These are phyloP conservation scores for Amanita fuliginea DNA, from an alignment of 768 basidiomycete genomes.

Conservation along the genomic window DNA sequence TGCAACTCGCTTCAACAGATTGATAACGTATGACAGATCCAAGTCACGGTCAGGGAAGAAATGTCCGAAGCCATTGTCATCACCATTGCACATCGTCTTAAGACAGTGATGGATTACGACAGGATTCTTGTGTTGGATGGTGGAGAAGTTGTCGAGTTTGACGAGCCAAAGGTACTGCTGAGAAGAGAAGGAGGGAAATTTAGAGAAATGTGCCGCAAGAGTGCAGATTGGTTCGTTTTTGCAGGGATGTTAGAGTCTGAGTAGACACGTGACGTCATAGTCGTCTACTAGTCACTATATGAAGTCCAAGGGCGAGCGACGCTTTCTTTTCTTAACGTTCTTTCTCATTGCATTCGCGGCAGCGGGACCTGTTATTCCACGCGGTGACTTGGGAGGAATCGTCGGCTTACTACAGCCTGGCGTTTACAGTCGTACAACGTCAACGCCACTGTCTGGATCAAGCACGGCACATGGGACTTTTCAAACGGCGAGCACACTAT, in stretches of 20 bases:
- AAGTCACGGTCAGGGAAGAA: conserved; percentile 64
- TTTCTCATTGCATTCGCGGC: background rate
- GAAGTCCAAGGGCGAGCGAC: background rate
- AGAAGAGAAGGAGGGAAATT: conserved; percentile 45
- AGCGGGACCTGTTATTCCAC: background rate
- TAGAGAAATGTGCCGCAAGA: conserved; percentile 56
- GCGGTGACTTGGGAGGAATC: conserved; percentile 12
- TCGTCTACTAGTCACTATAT: background rate
- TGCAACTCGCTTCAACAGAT: background rate
- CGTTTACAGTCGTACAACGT: background rate
- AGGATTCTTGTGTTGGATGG: conserved; percentile 63
- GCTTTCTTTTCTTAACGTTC: background rate
- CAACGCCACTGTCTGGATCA: background rate
- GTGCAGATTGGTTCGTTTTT: conserved; percentile 40
- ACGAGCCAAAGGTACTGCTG: conserved; percentile 48
- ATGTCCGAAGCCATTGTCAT: conserved; percentile 63
- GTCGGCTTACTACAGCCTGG: conserved; percentile 7
- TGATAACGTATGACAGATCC: conserved; percentile 34
- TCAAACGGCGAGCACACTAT: background rate
- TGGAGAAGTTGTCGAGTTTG: conserved; percentile 70
- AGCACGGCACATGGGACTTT: background rate
- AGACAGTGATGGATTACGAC: conserved; percentile 70
- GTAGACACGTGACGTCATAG: conserved; percentile 5
- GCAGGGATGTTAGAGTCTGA: conserved; percentile 10
- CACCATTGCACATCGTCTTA: conserved; percentile 74